A percentile compares a stretch with the other conserved stretches of the same genome.
These are phyloP conservation scores for Tremellales sp. DNA, from an alignment of 1,284 basidiomycete species.

Conservation along the genomic window DNA sequence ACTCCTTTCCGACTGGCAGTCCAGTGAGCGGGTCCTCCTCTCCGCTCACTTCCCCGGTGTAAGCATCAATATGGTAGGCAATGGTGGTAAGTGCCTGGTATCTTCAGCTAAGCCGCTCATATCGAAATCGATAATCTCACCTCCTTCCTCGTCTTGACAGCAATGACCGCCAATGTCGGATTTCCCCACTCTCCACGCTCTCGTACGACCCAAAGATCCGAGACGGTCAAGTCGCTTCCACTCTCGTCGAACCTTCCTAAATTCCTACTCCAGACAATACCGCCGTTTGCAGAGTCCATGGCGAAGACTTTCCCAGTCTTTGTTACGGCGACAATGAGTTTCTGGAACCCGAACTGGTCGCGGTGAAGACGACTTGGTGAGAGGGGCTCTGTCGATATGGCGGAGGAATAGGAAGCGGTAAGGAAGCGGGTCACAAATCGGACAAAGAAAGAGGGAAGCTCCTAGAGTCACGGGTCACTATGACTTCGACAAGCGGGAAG, in stretches of 20 bases:
- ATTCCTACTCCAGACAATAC: constrained; percentile 69
- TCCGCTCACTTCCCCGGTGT: constrained; percentile 60
- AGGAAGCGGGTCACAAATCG: constrained; percentile 69
- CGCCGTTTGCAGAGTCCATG: constrained; percentile 72
- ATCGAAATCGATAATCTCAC: constrained; percentile 15
- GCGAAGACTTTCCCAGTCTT: constrained; percentile 73
- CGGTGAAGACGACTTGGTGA: constrained; percentile 53
- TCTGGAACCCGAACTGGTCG: constrained; percentile 83
- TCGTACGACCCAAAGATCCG: constrained; percentile 36
- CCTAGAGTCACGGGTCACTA: constrained; percentile 47
- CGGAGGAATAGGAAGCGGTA: constrained; percentile 63
- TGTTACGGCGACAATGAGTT: constrained; percentile 73
- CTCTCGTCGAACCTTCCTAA: constrained; percentile 39
- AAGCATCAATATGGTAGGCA: constrained; percentile 70
- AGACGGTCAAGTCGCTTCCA: constrained; percentile 34
- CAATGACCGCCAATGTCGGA: constrained; percentile 41
- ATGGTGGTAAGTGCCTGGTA: constrained; percentile 52
- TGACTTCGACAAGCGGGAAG: background rate
- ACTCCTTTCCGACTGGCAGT: constrained; percentile 31
- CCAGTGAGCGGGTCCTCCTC: constrained; percentile 19
- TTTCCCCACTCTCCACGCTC: constrained; percentile 31
- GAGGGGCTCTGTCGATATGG: constrained; percentile 46
- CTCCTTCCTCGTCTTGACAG: constrained; percentile 18
- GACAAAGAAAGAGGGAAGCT: constrained; percentile 65
- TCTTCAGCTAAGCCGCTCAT: background rate